These are phyloP conservation scores for Aspergillus mulundensis DNA, from an alignment of 495 filamentous ascomycete genomes.

Conservation along the genomic window DNA sequence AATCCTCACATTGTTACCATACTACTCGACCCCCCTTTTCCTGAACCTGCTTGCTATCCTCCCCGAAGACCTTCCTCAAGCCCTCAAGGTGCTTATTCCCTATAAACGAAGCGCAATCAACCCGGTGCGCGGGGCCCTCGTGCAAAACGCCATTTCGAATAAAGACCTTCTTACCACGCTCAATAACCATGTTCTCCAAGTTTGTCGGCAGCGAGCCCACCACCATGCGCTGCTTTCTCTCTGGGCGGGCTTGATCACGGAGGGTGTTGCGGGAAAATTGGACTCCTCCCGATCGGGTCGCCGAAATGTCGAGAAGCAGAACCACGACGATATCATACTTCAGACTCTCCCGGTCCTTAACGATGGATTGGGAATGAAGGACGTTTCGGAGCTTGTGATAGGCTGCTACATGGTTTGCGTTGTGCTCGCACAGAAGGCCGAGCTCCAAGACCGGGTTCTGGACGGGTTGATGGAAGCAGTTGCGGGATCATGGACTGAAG, in stretches of 20 bases:
- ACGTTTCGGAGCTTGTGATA: conserved; percentile 69
- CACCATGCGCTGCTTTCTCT: conserved; percentile 76
- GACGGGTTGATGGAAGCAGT: conserved; percentile 82
- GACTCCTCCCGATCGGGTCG: conserved; percentile 70
- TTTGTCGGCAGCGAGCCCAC: conserved; percentile 62
- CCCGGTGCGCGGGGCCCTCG: conserved; percentile 73
- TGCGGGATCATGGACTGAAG: conserved; percentile 65
- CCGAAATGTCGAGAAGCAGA: conserved; percentile 59
- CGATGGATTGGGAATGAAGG: conserved; percentile 66
- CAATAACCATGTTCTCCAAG: conserved; percentile 68
- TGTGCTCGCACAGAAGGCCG: conserved; percentile 75
- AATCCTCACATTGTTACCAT: conserved; percentile 87
- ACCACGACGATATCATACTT: conserved; percentile 73
- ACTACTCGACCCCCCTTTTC: conserved; percentile 79
- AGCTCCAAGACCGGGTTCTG: conserved; percentile 68
- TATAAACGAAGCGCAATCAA: conserved; percentile 71
- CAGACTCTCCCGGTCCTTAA: conserved; percentile 71
- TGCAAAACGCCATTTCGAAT: conserved; percentile 73
- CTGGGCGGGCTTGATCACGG: conserved; percentile 79
- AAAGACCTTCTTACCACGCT: conserved; percentile 63
- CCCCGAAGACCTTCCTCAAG: conserved; percentile 62
- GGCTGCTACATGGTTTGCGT: conserved; percentile 88
- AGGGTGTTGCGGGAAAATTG: conserved; percentile 75
- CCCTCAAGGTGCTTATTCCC: conserved; percentile 80
- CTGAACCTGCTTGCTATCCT: conserved; percentile 77